phyloP scores from a whole-genome alignment of 768 basidiomycete species.

The Boletus rubroflammeus region DNA sequence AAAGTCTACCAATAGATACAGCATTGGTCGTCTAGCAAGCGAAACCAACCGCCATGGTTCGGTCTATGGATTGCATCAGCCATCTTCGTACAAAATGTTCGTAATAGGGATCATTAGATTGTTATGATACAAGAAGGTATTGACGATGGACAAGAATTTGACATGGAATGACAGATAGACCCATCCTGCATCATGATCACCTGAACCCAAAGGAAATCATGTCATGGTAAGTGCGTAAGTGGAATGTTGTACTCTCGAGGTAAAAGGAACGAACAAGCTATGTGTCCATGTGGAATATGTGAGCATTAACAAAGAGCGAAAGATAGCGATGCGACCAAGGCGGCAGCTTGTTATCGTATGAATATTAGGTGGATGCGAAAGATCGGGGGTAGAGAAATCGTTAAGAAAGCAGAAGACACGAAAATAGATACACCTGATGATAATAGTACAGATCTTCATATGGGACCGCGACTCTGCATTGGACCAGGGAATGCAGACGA shows the following conservation, averaged over 20 bases:
- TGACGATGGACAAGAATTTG: conserved; percentile 17
- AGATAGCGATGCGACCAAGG: conserved; percentile 23
- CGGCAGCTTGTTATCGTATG: conserved; percentile 16
- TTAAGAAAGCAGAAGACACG: conserved; percentile 13
- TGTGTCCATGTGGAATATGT: conserved; percentile 18
- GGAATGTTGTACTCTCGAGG: conserved; percentile 10
- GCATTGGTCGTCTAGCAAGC: not conserved
- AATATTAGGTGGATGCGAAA: conserved; percentile 21
- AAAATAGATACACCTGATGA: conserved; percentile 23
- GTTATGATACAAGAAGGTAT: conserved; percentile 24
- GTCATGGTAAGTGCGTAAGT: conserved; percentile 17
- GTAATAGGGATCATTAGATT: conserved; percentile 11
- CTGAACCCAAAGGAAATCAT: conserved; percentile 12
- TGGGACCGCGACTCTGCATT: conserved; percentile 20
- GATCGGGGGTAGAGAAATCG: conserved; percentile 16
- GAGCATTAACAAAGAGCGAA: conserved; percentile 30
- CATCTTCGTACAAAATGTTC: not conserved
- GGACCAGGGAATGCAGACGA: conserved; percentile 71
- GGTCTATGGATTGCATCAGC: not conserved
- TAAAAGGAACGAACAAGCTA: conserved; percentile 8
- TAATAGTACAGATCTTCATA: conserved; percentile 16
- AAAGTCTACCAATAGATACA: conserved; percentile 40
- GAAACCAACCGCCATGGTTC: not conserved
- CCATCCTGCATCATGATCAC: conserved; percentile 9
- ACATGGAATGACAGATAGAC: conserved; percentile 15